Base-by-base conservation (phyloP, 768 basidiomycete species). In the Mrakia gelida region DNA sequence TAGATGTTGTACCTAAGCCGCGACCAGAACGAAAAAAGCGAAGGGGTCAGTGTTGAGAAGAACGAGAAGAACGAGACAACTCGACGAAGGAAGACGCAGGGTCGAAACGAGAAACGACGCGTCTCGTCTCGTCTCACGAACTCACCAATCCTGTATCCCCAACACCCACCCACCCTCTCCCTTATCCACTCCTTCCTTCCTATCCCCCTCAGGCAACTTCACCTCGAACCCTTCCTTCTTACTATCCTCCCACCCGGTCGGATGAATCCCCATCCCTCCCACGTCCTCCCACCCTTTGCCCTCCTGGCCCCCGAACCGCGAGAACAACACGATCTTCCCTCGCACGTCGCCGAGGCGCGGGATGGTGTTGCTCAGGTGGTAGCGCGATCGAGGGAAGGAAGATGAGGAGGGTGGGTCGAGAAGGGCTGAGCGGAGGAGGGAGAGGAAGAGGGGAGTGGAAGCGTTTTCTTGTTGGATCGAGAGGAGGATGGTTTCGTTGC, bases 251-350 rank as follows among this genome's bases (percentile, higher is more conserved):
- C 95, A 98, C 1, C 85, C 86, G 0, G 88, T 88, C 8, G 95
- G 94, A 81, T 94, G 92, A n/a, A 98, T 92, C 0, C 95, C 95
- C 79, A 94, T 85, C 3, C 90, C 92, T 72, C 91, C 89, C 13
- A 88, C 80, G 3, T 88, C 90, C 13, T 85, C 85, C 3, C 89
- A 71, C 5, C 45, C 80, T 0, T 89, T 21, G 4, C 62, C 80
- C 6, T 43, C 88, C 80, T 90, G 86, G 0, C 87, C 89, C 0
- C 92, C 92, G 81, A 97, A 97, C 28, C 95, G 89, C 80, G 92
- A 93, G 82, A 96, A 89, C 86, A 98, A 84, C 45, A 97, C 87
- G 13, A 90, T 90, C 84, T 91, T 93, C 9, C 95, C 94, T 81
- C 95, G 86, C 13, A 92, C 94, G 83, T 95, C 91, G 1, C 92